A percentile compares a stretch with the other conserved stretches of the same genome.
phyloP scores from a whole-genome alignment of 179 eudicot genomes.

The Beta corolliflora region DNA sequence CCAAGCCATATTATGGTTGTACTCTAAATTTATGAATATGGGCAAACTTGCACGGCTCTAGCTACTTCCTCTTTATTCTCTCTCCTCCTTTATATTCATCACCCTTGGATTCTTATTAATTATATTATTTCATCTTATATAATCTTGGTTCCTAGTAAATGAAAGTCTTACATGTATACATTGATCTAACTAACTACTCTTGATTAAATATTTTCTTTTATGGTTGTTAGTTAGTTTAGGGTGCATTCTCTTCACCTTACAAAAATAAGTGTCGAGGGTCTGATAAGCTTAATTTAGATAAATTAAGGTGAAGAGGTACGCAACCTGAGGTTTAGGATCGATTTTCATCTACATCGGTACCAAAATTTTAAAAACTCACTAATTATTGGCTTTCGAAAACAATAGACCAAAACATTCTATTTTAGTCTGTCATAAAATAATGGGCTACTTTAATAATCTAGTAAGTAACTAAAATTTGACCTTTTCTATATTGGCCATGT shows the following conservation, averaged over 20 bases:
- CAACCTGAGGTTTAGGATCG: too few species aligned
- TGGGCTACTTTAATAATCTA: not conserved
- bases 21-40: constrained; percentile 18
- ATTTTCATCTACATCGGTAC: too few species aligned
- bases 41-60: constrained; percentile 52
- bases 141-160: too few species aligned
- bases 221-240: too few species aligned
- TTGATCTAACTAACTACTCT: not conserved
- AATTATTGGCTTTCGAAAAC: too few species aligned
- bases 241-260: too few species aligned
- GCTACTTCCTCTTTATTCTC: constrained; percentile 16
- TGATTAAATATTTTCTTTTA: not conserved
- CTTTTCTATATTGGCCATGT: not conserved
- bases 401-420: too few species aligned
- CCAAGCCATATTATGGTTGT: constrained; percentile 3
- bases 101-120: constrained; percentile 18
- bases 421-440: not conserved
- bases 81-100: constrained; percentile 22
- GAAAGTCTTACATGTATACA: not conserved
- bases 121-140: not conserved
- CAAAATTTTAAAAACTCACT: too few species aligned
- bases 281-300: too few species aligned
- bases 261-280: too few species aligned
- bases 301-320: too few species aligned
- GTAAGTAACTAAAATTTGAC: not conserved